Evolutionary conservation across 23 red algal genomes (phyloP).

Genomic region (Gracilaria caudata): DNA sequence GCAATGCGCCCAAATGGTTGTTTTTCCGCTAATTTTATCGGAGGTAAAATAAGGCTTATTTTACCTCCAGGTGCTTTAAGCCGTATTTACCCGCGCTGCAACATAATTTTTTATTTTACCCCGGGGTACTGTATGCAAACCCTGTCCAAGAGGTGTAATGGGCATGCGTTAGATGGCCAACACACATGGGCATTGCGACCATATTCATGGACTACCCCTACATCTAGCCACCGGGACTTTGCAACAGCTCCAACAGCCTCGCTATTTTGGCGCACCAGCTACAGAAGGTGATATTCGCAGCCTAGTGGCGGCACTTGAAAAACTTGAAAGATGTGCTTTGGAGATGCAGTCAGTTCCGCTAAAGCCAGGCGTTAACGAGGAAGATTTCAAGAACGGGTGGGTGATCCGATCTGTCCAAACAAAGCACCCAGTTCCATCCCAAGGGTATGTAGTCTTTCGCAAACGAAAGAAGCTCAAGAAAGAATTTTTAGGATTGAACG

Average conservation of each 20-base stretch:
- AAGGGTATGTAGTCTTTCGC: constrained; percentile 57
- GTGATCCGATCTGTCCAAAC: constrained; percentile 55
- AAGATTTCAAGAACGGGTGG: constrained; percentile 56
- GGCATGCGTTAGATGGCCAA: constrained; percentile 64
- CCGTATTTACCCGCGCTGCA: too few species aligned
- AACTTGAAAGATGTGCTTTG: constrained; percentile 41
- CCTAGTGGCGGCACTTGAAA: constrained; percentile 37
- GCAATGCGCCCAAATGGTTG: too few species aligned
- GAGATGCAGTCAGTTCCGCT: constrained; percentile 19
- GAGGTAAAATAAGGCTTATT: too few species aligned
- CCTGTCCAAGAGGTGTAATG: constrained; percentile 43
- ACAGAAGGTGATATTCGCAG: constrained; percentile 43
- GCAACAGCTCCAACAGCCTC: constrained; percentile 40
- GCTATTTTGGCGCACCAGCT: constrained; percentile 31
- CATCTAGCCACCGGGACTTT: constrained; percentile 59
- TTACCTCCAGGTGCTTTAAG: too few species aligned
- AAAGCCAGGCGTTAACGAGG: constrained; percentile 10
- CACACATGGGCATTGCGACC: constrained; percentile 69
- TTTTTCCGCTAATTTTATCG: too few species aligned
- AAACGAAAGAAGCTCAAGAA: constrained; percentile 57
- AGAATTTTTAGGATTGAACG: constrained; percentile 16
- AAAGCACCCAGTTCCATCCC: constrained; percentile 62
- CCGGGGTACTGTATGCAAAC: neutral
- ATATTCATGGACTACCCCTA: constrained; percentile 61
- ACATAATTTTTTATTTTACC: too few species aligned